Base-by-base conservation (phyloP, 106 monocot species). In the Allium sativum region DNA sequence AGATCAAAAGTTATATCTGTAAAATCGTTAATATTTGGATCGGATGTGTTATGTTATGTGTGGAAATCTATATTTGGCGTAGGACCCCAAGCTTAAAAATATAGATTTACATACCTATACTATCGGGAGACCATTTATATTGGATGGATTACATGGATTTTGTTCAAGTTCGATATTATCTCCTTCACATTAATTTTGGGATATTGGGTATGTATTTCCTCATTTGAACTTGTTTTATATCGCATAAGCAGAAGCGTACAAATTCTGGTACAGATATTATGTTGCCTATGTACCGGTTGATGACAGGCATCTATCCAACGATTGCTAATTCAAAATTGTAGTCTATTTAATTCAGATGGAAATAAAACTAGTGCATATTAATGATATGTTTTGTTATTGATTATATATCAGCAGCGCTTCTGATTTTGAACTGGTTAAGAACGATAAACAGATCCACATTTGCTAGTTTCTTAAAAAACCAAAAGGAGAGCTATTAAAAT, bases 81-180 rank as follows among this genome's bases (percentile, higher is more conserved):
- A 84, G 83, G 79, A 84, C 76, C 65, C 76, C 8, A 79, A 79
- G 66, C 68, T 69, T 51, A 78, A 65, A 64, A 50, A 74, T 53
- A 79, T 79, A 84, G 67, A 73, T n/a, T n/a, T n/a, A 84, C 44
- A 76, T 76, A 52, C 53, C 79, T 65, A 79, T 79, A 50, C 68
- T 84, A 45, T 79, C 79, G 51, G 79, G 84, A 7, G 83, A 84
- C 57, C 83, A 84, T 71, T 73, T 84, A 10, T 84, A 80, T 52
- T 52, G 84, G 31, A 84, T 84, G 84, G 76, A 84, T 51, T 84
- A 84, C 53, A 80, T 84, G 84, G 84, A 84, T 41, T 84, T 84
- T 54, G 69, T 79, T 56, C 84, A 84, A 76, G 76, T 84, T 22
- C 53, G 42, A 14, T 11, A 55, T 11, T 40, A 52, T 31, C n/a